Percentiles rank a stretch among this genome's conserved stretches.
Evolutionary conservation across 257 asterid species (phyloP).

Genomic region (Solanum dulcamara): DNA sequence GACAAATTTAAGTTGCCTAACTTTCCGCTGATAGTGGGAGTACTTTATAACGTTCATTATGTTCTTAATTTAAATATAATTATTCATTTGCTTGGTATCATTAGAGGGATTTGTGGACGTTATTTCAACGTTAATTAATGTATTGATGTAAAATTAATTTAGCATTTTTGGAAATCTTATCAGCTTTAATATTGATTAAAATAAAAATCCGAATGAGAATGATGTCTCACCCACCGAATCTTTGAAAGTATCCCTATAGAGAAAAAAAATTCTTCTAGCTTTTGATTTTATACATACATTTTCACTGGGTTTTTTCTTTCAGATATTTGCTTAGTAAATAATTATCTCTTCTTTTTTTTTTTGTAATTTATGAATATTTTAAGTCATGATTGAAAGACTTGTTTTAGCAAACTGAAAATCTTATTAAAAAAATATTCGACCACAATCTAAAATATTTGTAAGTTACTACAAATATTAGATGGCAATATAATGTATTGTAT

Average conservation of each 20-base stretch:
- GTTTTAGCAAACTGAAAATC: not conserved
- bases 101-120: not conserved
- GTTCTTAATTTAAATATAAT: not conserved
- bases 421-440: not conserved
- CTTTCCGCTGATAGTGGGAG: not conserved
- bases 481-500: not conserved
- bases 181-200: not conserved
- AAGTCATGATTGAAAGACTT: not conserved
- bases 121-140: not conserved
- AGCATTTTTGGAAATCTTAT: not conserved
- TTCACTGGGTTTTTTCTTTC: not conserved
- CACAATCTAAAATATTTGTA: not conserved
- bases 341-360: not conserved
- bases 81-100: not conserved
- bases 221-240: constrained; percentile 41
- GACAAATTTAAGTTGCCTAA: not conserved
- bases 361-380: not conserved
- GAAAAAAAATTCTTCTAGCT: no score
- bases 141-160: constrained; percentile 8
- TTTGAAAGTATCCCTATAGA: no score
- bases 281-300: not conserved
- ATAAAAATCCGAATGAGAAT: constrained; percentile 19
- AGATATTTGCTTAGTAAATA: not conserved
- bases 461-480: not conserved
- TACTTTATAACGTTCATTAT: not conserved